A percentile compares a stretch with the other conserved stretches of the same genome.
phyloP scores from a whole-genome alignment of 805 yeast genomes.

The Jamesozyma piceae region DNA sequence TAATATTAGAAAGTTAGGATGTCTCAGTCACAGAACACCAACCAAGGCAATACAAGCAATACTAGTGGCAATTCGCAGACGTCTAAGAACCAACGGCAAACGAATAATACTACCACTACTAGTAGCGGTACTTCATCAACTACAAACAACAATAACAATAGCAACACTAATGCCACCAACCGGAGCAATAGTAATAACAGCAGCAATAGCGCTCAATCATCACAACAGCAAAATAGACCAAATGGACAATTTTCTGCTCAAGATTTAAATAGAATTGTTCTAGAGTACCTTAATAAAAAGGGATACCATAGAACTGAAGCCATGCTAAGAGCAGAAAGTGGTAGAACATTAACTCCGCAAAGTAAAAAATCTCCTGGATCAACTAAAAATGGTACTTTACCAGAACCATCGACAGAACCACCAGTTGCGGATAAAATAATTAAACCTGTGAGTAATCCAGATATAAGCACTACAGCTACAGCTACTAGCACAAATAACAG shows the following conservation, averaged over 20 bases:
- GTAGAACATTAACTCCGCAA: slow-evolving; percentile 47
- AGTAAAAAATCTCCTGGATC: slow-evolving; percentile 40
- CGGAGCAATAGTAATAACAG: background rate
- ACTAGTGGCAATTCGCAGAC: background rate
- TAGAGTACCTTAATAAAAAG: slow-evolving; percentile 85
- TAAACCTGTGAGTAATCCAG: slow-evolving; percentile 29
- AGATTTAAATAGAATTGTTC: slow-evolving; percentile 82
- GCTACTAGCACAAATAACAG: background rate
- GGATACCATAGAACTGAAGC: slow-evolving; percentile 94
- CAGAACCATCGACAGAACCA: slow-evolving; percentile 26
- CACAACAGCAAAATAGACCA: slow-evolving; percentile 5
- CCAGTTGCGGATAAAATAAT: slow-evolving; percentile 24
- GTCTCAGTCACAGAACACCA: background rate
- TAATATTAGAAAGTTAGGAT: background rate
- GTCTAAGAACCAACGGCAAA: background rate
- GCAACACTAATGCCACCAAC: background rate
- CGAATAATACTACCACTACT: background rate
- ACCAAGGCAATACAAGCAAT: background rate
- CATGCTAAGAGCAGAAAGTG: slow-evolving; percentile 78
- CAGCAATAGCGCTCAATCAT: slow-evolving; percentile 1
- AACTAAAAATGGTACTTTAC: slow-evolving; percentile 35
- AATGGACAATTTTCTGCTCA: slow-evolving; percentile 52
- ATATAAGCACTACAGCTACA: background rate
- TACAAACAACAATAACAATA: background rate
- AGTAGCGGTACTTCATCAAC: background rate